Percentiles rank a stretch among this genome's conserved stretches.
Evolutionary conservation across 805 yeast genomes (phyloP).

Genomic region (Saccharomycopsis fibuligera): DNA sequence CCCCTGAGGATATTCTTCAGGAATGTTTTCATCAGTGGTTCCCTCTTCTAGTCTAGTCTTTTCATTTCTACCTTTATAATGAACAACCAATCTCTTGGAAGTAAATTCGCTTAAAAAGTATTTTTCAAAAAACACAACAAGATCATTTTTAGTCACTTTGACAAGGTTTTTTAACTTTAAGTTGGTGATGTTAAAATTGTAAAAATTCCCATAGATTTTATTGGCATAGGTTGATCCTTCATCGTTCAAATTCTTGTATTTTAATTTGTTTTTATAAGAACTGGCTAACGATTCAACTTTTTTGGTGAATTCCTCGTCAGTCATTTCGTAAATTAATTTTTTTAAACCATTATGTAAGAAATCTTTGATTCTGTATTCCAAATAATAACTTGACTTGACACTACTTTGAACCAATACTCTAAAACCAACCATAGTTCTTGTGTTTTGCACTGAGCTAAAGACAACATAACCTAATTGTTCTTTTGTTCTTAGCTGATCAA

Average conservation of each 20-base stretch:
- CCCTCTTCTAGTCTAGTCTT: not conserved
- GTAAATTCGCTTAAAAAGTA: slow-evolving; percentile 12
- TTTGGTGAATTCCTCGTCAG: slow-evolving; percentile 58
- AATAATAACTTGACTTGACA: slow-evolving; percentile 54
- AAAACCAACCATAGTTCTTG: slow-evolving; percentile 36
- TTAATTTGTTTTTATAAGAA: slow-evolving; percentile 51
- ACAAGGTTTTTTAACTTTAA: slow-evolving; percentile 43
- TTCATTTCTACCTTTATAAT: slow-evolving; percentile 33
- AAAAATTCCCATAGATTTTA: slow-evolving; percentile 67
- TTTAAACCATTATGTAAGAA: slow-evolving; percentile 47
- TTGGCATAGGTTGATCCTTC: slow-evolving; percentile 64
- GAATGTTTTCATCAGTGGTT: not conserved
- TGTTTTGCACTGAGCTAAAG: slow-evolving; percentile 56
- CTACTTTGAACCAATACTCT: slow-evolving; percentile 82
- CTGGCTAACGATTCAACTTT: slow-evolving; percentile 64
- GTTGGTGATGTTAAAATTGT: slow-evolving; percentile 59
- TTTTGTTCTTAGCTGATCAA: slow-evolving; percentile 82
- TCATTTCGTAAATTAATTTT: slow-evolving; percentile 40
- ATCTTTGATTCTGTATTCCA: slow-evolving; percentile 69
- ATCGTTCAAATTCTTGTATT: slow-evolving; percentile 70
- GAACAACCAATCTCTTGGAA: slow-evolving; percentile 35
- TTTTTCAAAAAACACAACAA: slow-evolving; percentile 47
- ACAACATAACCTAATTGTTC: slow-evolving; percentile 96
- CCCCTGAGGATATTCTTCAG: slow-evolving; percentile 39
- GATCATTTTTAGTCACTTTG: slow-evolving; percentile 47